These are phyloP conservation scores for Russula vinacea DNA, from an alignment of 768 basidiomycete species.

Conservation along the genomic window DNA sequence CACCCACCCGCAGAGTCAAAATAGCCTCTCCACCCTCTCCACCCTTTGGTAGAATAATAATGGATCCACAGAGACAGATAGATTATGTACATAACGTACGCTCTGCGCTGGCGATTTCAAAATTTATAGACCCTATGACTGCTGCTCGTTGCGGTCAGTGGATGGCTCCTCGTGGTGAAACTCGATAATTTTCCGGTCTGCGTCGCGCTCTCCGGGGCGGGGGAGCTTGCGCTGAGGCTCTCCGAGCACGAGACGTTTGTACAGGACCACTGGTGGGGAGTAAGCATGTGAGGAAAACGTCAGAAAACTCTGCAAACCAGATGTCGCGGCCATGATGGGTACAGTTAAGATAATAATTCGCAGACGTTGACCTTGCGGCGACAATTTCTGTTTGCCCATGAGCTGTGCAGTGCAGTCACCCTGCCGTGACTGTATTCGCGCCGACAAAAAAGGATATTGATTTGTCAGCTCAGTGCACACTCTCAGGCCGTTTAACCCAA, in stretches of 20 bases:
- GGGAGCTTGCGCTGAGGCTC: conserved; percentile 47
- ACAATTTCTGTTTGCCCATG: conserved; percentile 36
- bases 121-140: background rate
- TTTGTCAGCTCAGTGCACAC: background rate
- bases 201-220: conserved; percentile 25
- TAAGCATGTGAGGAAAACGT: conserved; percentile 6
- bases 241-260: conserved; percentile 58
- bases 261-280: conserved; percentile 53
- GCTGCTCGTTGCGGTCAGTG: conserved; percentile 6
- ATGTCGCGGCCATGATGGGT: conserved; percentile 62
- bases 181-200: conserved; percentile 26
- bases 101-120: background rate
- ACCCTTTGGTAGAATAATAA: background rate
- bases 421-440: too few relatives aligned
- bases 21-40: background rate
- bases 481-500: background rate
- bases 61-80: conserved; percentile 1
- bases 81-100: conserved; percentile 13
- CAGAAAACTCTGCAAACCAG: conserved; percentile 45
- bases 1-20: conserved; percentile 31
- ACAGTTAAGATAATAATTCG: conserved; percentile 58
- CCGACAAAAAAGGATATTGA: background rate
- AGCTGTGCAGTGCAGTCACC: too few relatives aligned
- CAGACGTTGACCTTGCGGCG: conserved; percentile 45
- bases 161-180: conserved; percentile 25